phyloP scores from a whole-genome alignment of 306 rosid genomes.

The barrel medic (Medicago truncatula) region MtrunA17r5.0-ANR NC_053042.1:41379501-41380000 shows the following conservation, averaged over 20 bases:
- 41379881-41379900: constrained; percentile 31
- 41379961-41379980: no score
- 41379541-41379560: no score
- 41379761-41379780: constrained; percentile 93
- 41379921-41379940: not conserved
- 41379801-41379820: not conserved
- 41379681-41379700: constrained; percentile 51
- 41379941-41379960: not conserved
- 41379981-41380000: not conserved
- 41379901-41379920: not conserved
- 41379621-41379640: not conserved
- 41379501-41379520: no score
- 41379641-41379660: no score
- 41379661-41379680: not conserved
- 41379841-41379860: not conserved
- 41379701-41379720: constrained; percentile 58
- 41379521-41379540: no score
- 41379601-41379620: not conserved
- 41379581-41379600: no score
- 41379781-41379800: constrained; percentile 69
- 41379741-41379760: constrained; percentile 91
- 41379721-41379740: constrained; percentile 62
- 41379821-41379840: not conserved
- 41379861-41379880: constrained; percentile 5
- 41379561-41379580: no score